Base-by-base conservation (phyloP, 352 stramenopile species). In the Phytophthora pluvialis region DNA sequence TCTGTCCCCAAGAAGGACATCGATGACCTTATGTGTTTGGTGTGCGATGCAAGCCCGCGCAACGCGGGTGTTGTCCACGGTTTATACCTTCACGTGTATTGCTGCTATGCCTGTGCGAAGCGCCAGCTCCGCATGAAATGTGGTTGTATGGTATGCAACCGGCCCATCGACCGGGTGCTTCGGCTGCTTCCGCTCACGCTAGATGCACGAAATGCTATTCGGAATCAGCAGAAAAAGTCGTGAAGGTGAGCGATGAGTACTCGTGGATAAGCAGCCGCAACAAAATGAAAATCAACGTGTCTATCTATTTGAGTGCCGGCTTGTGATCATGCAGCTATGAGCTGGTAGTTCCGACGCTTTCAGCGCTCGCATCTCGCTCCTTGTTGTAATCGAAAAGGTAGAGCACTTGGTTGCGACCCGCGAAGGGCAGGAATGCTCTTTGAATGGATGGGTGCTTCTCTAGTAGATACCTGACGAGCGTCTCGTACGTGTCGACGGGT, bases 401-500 rank as follows among this genome's bases (percentile, higher is more conserved):
- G 32, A 97, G 54, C 42, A 96, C 88, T 56, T 93, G 85, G 65
- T 96, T 96, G 16, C 86, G 83, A 12, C 90, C 90, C 21, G 81
- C 79, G 64, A 96, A 95, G 1, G 85, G 80, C 21, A 97, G 63
- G 48, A 92, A 94, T 8, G 70, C 75, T 5, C 40, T 80, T 21
- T 78, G 70, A 67, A 96, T 89, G 25, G 63, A 72, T 7, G 75
- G 46, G 53, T 95, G 70, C 53, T 97, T 97, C 50, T 90, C 81
- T 42, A 80, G 60, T 21, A 97, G 64, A 62, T 97, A 97, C 40
- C 55, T 66, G 26, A 97, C 77, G 38, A 97, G 89, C 18, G 86
- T 70, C 12, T 93, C 81, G 68, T 97, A 95, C 7, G 76, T 94
- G 25, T 84, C 81, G 6, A 97, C 88, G 12, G 66, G 61, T 18